A percentile compares a stretch with the other conserved stretches of the same genome.
These are phyloP conservation scores for Oryza meyeriana DNA, from an alignment of 176 grass and related monocot genomes.

Conservation along the genomic window DNA sequence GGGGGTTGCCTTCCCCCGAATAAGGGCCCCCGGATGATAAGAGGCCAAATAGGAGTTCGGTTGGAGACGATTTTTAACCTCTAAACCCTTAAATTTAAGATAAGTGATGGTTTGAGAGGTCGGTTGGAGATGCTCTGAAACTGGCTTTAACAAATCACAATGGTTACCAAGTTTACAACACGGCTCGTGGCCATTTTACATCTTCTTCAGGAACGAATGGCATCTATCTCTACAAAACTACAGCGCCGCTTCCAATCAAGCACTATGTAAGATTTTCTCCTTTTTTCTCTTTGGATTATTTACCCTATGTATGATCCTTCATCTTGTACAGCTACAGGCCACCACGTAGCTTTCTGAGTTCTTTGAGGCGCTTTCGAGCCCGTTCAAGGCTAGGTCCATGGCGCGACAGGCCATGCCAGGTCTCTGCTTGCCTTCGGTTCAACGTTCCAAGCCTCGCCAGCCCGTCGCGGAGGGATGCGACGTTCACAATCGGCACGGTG, in stretches of 20 bases:
- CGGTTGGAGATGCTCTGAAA: too few relatives aligned
- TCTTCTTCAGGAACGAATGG: conserved; percentile 18
- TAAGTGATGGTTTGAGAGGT: too few relatives aligned
- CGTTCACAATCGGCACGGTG: conserved; percentile 64
- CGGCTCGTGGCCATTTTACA: neutral
- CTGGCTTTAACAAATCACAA: neutral
- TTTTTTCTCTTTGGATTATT: neutral
- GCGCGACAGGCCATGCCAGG: conserved; percentile 65
- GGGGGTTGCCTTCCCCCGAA: too few relatives aligned
- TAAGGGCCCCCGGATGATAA: too few relatives aligned
- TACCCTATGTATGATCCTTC: neutral
- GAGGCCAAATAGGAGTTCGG: too few relatives aligned
- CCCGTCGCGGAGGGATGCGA: conserved; percentile 54
- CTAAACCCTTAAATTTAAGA: too few relatives aligned
- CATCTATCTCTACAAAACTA: neutral
- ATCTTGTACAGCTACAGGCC: neutral
- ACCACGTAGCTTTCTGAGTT: conserved; percentile 39
- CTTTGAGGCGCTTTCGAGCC: conserved; percentile 52
- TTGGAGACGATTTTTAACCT: too few relatives aligned
- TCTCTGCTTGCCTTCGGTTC: conserved; percentile 14
- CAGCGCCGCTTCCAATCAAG: neutral
- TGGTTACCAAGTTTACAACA: neutral
- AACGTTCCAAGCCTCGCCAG: conserved; percentile 47
- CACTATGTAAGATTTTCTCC: neutral
- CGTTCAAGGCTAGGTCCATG: conserved; percentile 50